Evolutionary conservation across 108 stramenopile species (phyloP), one percentile per base, ranked within the genome.

Genomic region (Skeletonema marinoi): DNA sequence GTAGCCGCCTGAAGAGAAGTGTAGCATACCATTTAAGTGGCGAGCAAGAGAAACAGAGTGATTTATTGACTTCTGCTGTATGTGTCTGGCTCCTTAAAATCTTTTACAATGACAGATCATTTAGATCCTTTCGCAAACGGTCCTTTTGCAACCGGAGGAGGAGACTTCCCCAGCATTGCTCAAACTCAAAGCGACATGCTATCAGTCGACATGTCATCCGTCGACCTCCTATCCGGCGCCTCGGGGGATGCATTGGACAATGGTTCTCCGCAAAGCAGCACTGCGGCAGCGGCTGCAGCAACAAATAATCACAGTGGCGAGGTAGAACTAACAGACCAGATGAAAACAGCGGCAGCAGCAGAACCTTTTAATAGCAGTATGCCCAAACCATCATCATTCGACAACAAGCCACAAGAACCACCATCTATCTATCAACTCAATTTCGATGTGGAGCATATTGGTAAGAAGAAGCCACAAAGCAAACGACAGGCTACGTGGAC

Each of bases 361-460:
- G 51, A n/a, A 17, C 48, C 48, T 46, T 14, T 14, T 11, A 16
- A 46, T 46, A 46, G 11, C n/a, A 35, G 6, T 10, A 54, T 54
- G 51, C 21, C 51, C 51, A 54, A 19, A 54, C 21, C 51, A 54
- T 54, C 51, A 21, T 19, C 51, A 54, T 54, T 54, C 6, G 51
- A 54, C 21, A 25, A 25, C 19, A 54, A 54, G 6, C 16, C 51
- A 54, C 51, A 54, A 25, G 21, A 4, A 5, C 51, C 51, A 21
- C 21, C 51, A 54, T 5, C 65, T 13, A 65, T 79, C 36, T 79
- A 68, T 66, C 71, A 79, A 48, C 58, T 79, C 7, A 66, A 73
- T 16, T 73, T 79, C 30, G 78, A 79, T 62, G 78, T 71, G 0
- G 78, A 79, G 6, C 78, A 79, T 46, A 58, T 71, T 31, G 78